phyloP scores from a whole-genome alignment of 805 yeast genomes.

The Candida argentea region DNA sequence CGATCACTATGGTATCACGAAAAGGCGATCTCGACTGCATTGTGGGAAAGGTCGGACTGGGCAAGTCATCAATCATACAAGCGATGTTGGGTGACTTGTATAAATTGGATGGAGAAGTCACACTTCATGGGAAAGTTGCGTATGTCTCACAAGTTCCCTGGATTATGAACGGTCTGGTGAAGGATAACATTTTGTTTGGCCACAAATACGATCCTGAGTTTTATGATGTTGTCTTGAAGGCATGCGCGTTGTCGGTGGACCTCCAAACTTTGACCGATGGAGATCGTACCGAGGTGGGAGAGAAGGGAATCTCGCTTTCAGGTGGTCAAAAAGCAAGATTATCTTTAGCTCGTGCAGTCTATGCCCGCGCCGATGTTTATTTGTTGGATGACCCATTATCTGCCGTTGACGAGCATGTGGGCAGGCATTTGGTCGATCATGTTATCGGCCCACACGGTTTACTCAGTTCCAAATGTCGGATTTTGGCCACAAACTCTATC shows the following conservation, averaged over 20 bases:
- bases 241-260: conserved; percentile 82
- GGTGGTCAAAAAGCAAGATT: conserved; percentile 98
- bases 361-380: conserved; percentile 86
- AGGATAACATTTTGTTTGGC: conserved; percentile 87
- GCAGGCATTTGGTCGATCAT: conserved; percentile 70
- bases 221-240: conserved; percentile 69
- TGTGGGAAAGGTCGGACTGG: conserved; percentile 85
- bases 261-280: conserved; percentile 76
- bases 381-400: conserved; percentile 86
- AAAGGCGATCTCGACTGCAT: conserved; percentile 78
- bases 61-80: conserved; percentile 77
- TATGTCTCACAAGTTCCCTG: conserved; percentile 92
- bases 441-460: conserved; percentile 79
- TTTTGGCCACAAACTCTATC: conserved; percentile 81
- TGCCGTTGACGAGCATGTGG: conserved; percentile 97
- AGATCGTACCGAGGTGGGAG: conserved; percentile 90
- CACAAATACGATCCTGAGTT: conserved; percentile 72
- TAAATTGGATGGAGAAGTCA: conserved; percentile 63
- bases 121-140: conserved; percentile 69
- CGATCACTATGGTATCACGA: conserved; percentile 51
- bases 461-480: conserved; percentile 59
- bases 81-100: conserved; percentile 76
- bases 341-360: conserved; percentile 91
- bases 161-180: conserved; percentile 93
- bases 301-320: conserved; percentile 89